phyloP scores from a whole-genome alignment of 441 rosid species.

The Bocquillonia castaneifolia region DNA sequence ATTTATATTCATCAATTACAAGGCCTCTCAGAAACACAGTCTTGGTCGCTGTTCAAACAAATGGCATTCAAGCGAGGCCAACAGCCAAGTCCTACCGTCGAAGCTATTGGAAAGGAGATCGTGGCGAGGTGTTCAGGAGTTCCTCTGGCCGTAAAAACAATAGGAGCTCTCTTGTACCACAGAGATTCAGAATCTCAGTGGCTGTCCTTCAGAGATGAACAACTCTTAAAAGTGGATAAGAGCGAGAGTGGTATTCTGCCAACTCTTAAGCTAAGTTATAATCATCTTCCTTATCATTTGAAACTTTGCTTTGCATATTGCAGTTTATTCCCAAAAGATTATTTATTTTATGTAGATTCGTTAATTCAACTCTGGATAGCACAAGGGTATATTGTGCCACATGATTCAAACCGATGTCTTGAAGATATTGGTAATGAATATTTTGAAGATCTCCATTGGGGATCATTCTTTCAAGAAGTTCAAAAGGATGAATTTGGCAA shows the following conservation, averaged over 20 bases:
- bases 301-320: constrained; percentile 29
- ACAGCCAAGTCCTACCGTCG: background rate
- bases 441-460: constrained; percentile 15
- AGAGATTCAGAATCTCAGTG: constrained; percentile 9
- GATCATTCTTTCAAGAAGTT: constrained; percentile 29
- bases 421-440: constrained; percentile 10
- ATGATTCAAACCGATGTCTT: background rate
- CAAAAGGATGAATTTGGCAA: constrained; percentile 7
- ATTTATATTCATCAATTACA: constrained; percentile 9
- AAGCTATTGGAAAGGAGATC: constrained; percentile 19
- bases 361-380: constrained; percentile 22
- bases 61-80: constrained; percentile 9
- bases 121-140: constrained; percentile 26
- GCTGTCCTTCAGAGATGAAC: constrained; percentile 12
- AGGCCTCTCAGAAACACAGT: constrained; percentile 7
- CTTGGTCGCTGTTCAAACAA: constrained; percentile 14
- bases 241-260: background rate
- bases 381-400: constrained; percentile 19
- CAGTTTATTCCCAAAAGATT: constrained; percentile 22
- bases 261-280: constrained; percentile 18
- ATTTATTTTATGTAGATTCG: background rate
- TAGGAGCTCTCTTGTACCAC: constrained; percentile 18
- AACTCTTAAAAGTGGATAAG: background rate
- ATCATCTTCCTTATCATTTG: constrained; percentile 11
- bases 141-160: constrained; percentile 24